These are phyloP conservation scores for Phalaenopsis aphrodite DNA, from an alignment of 106 monocot genomes.

Conservation along the genomic window DNA sequence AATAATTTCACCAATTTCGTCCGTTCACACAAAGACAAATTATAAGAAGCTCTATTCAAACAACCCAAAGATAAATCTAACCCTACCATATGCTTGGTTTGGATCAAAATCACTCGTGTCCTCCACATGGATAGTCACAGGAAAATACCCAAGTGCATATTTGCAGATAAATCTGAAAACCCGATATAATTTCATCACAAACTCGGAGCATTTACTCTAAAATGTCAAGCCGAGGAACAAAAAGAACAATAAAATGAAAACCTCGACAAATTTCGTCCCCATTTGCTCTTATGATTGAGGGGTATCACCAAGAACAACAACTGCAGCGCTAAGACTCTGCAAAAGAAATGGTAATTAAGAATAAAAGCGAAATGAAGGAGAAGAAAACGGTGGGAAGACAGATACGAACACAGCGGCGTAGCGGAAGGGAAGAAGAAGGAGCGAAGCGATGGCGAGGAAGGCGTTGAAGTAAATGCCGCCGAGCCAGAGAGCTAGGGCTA, in stretches of 20 bases:
- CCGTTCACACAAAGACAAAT: background rate
- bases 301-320: constrained; percentile 45
- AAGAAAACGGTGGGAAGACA: background rate
- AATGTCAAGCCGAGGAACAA: background rate
- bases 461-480: background rate
- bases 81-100: constrained; percentile 58
- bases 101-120: constrained; percentile 62
- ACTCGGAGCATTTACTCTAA: background rate
- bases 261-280: constrained; percentile 46
- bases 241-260: constrained; percentile 2
- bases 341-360: background rate
- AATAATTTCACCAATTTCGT: too few species aligned
- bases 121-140: constrained; percentile 65
- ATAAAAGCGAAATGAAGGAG: background rate
- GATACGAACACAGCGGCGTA: constrained; percentile 21
- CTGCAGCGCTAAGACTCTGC: constrained; percentile 45
- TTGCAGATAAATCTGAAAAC: constrained; percentile 60
- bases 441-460: background rate
- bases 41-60: background rate
- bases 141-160: constrained; percentile 63
- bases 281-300: constrained; percentile 32
- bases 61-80: background rate
- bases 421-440: constrained; percentile 35
- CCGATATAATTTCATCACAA: background rate
- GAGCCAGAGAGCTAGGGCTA: background rate